phyloP scores from a whole-genome alignment of 2,329 filamentous ascomycete species.

The Alternaria incomplexa region DNA sequence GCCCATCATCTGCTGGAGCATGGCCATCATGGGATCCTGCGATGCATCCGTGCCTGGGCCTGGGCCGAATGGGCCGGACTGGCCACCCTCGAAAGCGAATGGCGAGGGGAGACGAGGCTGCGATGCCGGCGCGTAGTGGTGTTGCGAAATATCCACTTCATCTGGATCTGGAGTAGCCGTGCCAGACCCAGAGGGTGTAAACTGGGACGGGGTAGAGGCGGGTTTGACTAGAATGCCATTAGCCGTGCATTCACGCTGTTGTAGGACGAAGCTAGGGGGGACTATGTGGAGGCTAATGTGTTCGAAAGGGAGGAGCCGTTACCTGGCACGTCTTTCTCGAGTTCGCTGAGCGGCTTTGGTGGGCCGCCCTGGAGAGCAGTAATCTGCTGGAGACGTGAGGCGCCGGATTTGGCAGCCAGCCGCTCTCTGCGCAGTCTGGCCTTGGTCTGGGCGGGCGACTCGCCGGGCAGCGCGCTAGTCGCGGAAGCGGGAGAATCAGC shows the following conservation, averaged over 20 bases:
- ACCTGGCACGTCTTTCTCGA: slow-evolving; percentile 45
- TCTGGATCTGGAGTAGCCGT: slow-evolving; percentile 63
- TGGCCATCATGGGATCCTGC: slow-evolving; percentile 74
- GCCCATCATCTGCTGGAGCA: slow-evolving; percentile 76
- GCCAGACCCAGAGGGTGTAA: slow-evolving; percentile 27
- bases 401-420: slow-evolving; percentile 77
- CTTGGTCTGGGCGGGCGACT: slow-evolving; percentile 59
- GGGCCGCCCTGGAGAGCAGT: slow-evolving; percentile 69
- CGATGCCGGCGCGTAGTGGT: slow-evolving; percentile 67
- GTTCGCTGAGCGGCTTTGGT: slow-evolving; percentile 41
- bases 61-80: slow-evolving; percentile 24
- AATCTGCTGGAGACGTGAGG: slow-evolving; percentile 75
- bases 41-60: slow-evolving; percentile 33
- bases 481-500: slow-evolving; percentile 30
- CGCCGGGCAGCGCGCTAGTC: slow-evolving; percentile 23
- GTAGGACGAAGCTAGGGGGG: neutral
- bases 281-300: slow-evolving; percentile 9
- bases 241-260: slow-evolving; percentile 17
- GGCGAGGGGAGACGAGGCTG: slow-evolving; percentile 50
- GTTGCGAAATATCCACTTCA: slow-evolving; percentile 80
- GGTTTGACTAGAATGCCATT: slow-evolving; percentile 33
- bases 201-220: slow-evolving; percentile 23
- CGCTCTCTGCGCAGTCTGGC: slow-evolving; percentile 79
- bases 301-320: slow-evolving; percentile 14
- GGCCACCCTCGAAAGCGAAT: slow-evolving; percentile 38